These are phyloP conservation scores for Heritiera littoralis DNA, from an alignment of 345 rosid species.

Conservation along the genomic window DNA sequence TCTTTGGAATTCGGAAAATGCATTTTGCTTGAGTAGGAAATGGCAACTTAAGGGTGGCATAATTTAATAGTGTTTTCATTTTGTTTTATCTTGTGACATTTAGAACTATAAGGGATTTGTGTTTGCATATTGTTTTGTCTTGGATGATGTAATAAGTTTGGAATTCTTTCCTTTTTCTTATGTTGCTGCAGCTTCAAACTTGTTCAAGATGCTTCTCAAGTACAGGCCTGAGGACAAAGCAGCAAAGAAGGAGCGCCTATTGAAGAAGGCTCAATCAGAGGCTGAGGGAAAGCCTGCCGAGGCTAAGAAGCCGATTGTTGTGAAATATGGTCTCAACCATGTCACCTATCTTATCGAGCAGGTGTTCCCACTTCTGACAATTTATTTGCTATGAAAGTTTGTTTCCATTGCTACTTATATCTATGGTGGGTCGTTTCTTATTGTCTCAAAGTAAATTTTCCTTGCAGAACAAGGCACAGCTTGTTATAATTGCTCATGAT, in stretches of 20 bases:
- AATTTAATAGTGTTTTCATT: not conserved
- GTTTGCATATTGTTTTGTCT: not conserved
- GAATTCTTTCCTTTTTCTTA: not conserved
- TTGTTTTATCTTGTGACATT: not conserved
- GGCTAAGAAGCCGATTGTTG: conserved; percentile 66
- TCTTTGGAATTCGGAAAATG: not conserved
- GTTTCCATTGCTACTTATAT: not conserved
- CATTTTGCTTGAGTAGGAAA: not conserved
- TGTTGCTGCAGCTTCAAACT: conserved; percentile 43
- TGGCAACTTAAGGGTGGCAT: not conserved
- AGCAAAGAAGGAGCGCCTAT: conserved; percentile 59
- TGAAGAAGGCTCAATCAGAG: conserved; percentile 57
- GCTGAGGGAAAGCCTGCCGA: conserved; percentile 58
- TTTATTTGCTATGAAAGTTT: not conserved
- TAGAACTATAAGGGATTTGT: not conserved
- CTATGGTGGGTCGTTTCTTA: not conserved
- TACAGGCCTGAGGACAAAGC: conserved; percentile 70
- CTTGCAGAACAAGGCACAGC: conserved; percentile 65
- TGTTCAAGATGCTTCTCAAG: conserved; percentile 67
- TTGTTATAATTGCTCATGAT: conserved; percentile 77
- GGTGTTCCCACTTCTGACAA: conserved; percentile 25
- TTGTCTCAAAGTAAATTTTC: not conserved
- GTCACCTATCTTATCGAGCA: conserved; percentile 73
- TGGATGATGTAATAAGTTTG: not conserved
- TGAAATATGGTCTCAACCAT: conserved; percentile 73